Evolutionary conservation across 177 flowering plant genomes (phyloP).

Genomic region (Vitis hybrid): DNA sequence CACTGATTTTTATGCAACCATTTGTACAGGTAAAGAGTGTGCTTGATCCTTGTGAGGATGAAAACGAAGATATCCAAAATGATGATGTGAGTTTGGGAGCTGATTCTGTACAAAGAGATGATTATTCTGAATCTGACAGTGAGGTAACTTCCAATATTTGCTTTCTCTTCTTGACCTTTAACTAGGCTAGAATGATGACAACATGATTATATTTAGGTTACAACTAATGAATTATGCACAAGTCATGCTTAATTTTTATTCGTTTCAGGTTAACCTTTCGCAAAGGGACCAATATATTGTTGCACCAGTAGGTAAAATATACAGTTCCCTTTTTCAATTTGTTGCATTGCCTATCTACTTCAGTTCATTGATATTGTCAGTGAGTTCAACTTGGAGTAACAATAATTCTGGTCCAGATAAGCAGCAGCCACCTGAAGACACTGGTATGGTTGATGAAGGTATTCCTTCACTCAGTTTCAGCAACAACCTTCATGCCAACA

Average conservation of each 20-base stretch:
- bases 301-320: constrained; percentile 58
- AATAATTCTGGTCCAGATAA: constrained; percentile 35
- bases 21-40: constrained; percentile 78
- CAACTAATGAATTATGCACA: background rate
- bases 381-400: constrained; percentile 4
- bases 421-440: constrained; percentile 27
- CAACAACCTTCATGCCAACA: background rate
- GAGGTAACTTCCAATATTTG: constrained; percentile 50
- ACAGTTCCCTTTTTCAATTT: background rate
- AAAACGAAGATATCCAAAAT: constrained; percentile 60
- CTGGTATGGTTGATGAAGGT: constrained; percentile 57
- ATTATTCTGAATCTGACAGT: constrained; percentile 61
- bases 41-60: constrained; percentile 97
- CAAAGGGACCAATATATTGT: constrained; percentile 61
- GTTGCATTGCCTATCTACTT: no score
- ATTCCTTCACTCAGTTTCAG: constrained; percentile 2
- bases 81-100: constrained; percentile 70
- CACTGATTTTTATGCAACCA: background rate
- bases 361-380: no score
- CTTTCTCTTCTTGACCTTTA: constrained; percentile 7
- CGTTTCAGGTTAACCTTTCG: constrained; percentile 53
- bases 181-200: background rate
- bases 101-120: constrained; percentile 56
- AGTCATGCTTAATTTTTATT: background rate
- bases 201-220: no score